phyloP scores from a whole-genome alignment of 148 eudicot species.

The Rhododendron ovatum region DNA sequence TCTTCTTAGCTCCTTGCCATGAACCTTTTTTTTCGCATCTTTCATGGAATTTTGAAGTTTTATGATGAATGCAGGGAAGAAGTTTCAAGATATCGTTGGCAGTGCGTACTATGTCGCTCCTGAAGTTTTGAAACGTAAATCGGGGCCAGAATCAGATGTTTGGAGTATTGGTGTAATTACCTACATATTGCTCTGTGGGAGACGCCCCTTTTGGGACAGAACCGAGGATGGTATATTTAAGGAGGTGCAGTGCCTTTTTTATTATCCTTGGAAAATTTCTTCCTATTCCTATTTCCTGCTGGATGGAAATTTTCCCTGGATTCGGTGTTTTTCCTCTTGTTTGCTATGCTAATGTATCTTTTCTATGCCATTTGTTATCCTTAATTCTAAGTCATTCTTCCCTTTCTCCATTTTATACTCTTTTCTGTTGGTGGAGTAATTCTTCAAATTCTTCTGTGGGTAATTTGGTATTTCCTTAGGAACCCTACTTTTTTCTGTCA shows the following conservation, averaged over 20 bases:
- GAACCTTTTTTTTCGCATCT: neutral
- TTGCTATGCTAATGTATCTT: neutral
- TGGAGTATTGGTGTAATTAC: constrained; percentile 99
- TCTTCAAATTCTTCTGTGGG: neutral
- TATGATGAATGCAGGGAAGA: constrained; percentile 52
- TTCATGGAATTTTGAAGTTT: constrained; percentile 10
- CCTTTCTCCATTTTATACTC: neutral
- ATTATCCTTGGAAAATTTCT: neutral
- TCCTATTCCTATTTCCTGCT: constrained; percentile 6
- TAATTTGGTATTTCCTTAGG: neutral
- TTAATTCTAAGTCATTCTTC: neutral
- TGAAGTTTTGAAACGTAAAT: constrained; percentile 88
- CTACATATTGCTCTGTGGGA: constrained; percentile 92
- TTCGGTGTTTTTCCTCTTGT: neutral
- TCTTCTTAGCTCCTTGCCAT: neutral
- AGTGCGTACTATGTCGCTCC: constrained; percentile 99
- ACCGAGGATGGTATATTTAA: constrained; percentile 97
- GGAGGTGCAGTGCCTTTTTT: constrained; percentile 45
- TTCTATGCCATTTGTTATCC: neutral
- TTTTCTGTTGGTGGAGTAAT: neutral
- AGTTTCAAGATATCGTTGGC: constrained; percentile 85
- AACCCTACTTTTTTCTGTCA: neutral
- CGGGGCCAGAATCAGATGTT: constrained; percentile 97
- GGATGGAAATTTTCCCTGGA: neutral
- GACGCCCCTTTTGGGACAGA: constrained; percentile 99